Conservation (phyloP, 83 land plant species). For the Diphasiastrum complanatum region DNA sequence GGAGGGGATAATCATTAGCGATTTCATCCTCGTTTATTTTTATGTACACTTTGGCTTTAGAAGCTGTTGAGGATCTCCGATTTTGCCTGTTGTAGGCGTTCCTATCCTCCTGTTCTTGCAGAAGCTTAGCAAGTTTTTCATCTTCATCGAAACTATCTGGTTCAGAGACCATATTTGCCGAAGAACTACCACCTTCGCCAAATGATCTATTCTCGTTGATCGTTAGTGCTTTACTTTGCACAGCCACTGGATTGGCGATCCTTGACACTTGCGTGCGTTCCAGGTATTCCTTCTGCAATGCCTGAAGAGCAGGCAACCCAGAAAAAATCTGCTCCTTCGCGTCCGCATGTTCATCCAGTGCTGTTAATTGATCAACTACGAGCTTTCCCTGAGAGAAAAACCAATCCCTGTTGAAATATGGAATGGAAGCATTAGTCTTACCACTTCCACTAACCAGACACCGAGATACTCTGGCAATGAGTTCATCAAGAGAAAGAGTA, state of each 20-base stretch:
- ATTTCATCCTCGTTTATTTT: constrained; percentile 93
- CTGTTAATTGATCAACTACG: constrained; percentile 58
- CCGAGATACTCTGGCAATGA: constrained; percentile 66
- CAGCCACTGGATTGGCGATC: background rate
- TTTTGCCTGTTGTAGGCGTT: constrained; percentile 35
- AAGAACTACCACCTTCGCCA: background rate
- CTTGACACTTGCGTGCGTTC: constrained; percentile 17
- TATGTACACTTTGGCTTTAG: constrained; percentile 57
- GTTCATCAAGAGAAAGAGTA: constrained; percentile 53
- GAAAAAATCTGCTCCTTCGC: constrained; percentile 48
- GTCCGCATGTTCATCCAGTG: constrained; percentile 56
- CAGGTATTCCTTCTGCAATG: constrained; percentile 52
- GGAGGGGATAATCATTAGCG: constrained; percentile 87
- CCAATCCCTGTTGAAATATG: constrained; percentile 50
- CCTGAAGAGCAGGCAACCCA: constrained; percentile 54
- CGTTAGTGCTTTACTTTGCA: constrained; percentile 27
- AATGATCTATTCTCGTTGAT: constrained; percentile 2
- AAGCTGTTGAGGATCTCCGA: constrained; percentile 21
- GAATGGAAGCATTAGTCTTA: constrained; percentile 34
- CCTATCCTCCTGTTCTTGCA: constrained; percentile 82
- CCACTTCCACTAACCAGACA: constrained; percentile 33
- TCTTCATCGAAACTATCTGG: constrained; percentile 47
- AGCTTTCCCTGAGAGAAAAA: constrained; percentile 58
- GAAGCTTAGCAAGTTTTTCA: constrained; percentile 63
- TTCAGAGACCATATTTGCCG: background rate